Percentiles rank a stretch among this genome's conserved stretches.
Evolutionary conservation across 2,329 filamentous ascomycete genomes (phyloP).

Genomic region (Ophiostoma himal-ulmi): DNA sequence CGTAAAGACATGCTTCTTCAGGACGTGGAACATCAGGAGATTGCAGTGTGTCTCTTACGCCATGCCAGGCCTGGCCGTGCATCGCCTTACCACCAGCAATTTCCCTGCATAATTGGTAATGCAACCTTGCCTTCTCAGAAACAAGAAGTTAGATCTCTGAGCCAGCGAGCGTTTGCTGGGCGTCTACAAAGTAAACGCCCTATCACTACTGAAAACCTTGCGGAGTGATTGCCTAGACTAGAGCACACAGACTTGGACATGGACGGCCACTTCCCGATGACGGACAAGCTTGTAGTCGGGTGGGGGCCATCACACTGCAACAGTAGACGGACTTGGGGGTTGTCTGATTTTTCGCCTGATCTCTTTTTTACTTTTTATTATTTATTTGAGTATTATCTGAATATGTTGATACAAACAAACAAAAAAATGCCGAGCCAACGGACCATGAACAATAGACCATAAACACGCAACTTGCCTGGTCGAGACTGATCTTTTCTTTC

Average conservation of each 20-base stretch:
- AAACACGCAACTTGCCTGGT: neutral
- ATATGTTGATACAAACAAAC: too few relatives aligned
- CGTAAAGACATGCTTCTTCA: neutral
- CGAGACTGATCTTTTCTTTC: neutral
- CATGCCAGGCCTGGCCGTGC: neutral
- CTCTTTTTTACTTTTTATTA: neutral
- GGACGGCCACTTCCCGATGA: slow-evolving; percentile 2
- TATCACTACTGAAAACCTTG: too few relatives aligned
- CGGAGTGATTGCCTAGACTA: neutral
- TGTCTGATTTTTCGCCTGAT: neutral
- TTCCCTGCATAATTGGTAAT: slow-evolving; percentile 9
- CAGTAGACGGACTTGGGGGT: slow-evolving; percentile 1
- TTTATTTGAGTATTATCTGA: neutral
- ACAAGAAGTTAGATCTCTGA: too few relatives aligned
- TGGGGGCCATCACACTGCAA: neutral
- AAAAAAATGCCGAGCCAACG: neutral
- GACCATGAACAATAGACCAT: neutral
- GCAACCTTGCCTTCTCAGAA: neutral
- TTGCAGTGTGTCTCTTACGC: neutral
- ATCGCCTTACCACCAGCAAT: neutral
- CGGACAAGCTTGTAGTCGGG: slow-evolving; percentile 6
- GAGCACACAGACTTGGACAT: slow-evolving; percentile 1
- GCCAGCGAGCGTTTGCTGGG: too few relatives aligned
- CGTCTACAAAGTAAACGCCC: too few relatives aligned
- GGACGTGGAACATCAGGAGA: neutral